Evolutionary conservation across 371 early-diverging fungal species (phyloP).

Genomic region (Blakeslea trispora): DNA sequence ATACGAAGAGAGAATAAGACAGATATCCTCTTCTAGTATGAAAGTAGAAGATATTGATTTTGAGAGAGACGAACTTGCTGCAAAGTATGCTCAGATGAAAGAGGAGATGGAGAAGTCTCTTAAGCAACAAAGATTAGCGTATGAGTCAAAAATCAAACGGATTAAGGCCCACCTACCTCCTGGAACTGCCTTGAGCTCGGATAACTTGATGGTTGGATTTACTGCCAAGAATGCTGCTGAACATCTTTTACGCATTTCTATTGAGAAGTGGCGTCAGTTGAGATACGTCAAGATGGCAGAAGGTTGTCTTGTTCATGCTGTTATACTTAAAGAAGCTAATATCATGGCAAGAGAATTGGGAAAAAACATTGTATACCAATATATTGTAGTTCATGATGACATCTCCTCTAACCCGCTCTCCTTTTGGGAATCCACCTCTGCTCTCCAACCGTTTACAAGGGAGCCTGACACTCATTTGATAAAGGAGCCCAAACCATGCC

Average conservation of each 20-base stretch:
- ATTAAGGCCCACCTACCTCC: conserved; percentile 45
- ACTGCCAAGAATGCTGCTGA: conserved; percentile 41
- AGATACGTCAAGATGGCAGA: conserved; percentile 70
- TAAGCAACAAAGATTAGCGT: conserved; percentile 52
- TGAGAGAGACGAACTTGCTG: conserved; percentile 26
- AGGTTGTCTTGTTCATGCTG: conserved; percentile 62
- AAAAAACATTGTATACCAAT: conserved; percentile 77
- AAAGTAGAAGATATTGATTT: conserved; percentile 14
- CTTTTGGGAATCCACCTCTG: conserved; percentile 60
- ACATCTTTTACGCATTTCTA: conserved; percentile 28
- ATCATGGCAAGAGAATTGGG: conserved; percentile 77
- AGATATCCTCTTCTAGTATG: conserved; percentile 26
- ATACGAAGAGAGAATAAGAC: conserved; percentile 52
- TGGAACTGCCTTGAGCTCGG: conserved; percentile 24
- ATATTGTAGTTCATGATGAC: conserved; percentile 64
- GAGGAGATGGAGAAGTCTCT: conserved; percentile 54
- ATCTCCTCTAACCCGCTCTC: conserved; percentile 50
- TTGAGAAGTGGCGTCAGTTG: conserved; percentile 60
- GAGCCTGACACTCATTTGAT: conserved; percentile 52
- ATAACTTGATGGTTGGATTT: conserved; percentile 41
- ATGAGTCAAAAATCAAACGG: conserved; percentile 54
- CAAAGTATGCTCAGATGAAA: conserved; percentile 39
- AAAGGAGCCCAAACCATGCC: conserved; percentile 50
- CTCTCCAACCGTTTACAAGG: conserved; percentile 29
- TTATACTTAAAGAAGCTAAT: conserved; percentile 81